Percentiles rank a stretch among this genome's conserved stretches.
These are phyloP conservation scores for Lactarius psammicola DNA, from an alignment of 768 basidiomycete species.

Conservation along the genomic window DNA sequence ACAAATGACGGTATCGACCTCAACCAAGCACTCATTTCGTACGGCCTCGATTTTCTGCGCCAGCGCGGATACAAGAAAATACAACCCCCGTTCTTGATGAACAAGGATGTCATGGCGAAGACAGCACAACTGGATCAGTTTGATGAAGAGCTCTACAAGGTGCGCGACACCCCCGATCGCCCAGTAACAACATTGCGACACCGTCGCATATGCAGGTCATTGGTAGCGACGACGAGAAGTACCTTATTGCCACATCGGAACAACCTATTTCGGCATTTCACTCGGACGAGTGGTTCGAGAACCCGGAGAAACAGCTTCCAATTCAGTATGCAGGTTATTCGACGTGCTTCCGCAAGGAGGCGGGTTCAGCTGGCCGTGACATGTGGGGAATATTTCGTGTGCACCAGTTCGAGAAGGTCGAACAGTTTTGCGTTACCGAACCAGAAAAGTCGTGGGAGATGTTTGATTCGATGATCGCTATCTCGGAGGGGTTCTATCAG, in stretches of 20 bases:
- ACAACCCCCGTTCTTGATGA: constrained; percentile 98
- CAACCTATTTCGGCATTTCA: constrained; percentile 97
- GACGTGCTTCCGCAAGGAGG: constrained; percentile 99
- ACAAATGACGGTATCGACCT: constrained; percentile 95
- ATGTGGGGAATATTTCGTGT: constrained; percentile 99
- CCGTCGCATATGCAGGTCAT: constrained; percentile 58
- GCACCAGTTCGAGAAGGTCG: constrained; percentile 99
- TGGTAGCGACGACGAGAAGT: constrained; percentile 91
- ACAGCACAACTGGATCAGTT: constrained; percentile 98
- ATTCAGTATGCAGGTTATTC: constrained; percentile 85
- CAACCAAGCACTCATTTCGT: constrained; percentile 93
- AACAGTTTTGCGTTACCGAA: constrained; percentile 94
- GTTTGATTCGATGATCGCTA: constrained; percentile 88
- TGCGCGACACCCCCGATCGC: constrained; percentile 32
- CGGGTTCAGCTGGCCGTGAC: constrained; percentile 93
- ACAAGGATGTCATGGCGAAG: constrained; percentile 95
- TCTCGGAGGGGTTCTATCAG: constrained; percentile 94
- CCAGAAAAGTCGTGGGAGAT: constrained; percentile 93
- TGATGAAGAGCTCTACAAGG: constrained; percentile 98
- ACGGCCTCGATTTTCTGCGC: constrained; percentile 91
- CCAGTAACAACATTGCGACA: neutral
- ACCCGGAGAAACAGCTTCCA: constrained; percentile 89
- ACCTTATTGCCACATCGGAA: constrained; percentile 98
- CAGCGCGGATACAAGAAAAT: constrained; percentile 86
- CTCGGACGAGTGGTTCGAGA: constrained; percentile 97